Percentiles rank a stretch among this genome's conserved stretches.
phyloP scores from a whole-genome alignment of 164 flowering plant genomes.

The Platanus orientalis region DNA sequence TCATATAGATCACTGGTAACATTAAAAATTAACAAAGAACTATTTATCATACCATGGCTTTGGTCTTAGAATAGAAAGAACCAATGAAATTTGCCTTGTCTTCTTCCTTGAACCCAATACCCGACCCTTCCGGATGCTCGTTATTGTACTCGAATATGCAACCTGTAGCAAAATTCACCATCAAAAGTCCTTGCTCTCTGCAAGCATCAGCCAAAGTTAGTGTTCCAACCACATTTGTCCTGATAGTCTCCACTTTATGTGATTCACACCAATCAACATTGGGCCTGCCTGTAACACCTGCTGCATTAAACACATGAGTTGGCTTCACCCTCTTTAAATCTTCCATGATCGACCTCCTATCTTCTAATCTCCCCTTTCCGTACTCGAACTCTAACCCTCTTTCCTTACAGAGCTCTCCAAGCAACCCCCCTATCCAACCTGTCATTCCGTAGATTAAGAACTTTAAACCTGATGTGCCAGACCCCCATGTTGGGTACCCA shows the following conservation, averaged over 20 bases:
- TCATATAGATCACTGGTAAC: too few species aligned
- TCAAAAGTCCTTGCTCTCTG: constrained; percentile 15
- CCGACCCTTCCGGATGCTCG: constrained; percentile 20
- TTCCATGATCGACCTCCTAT: constrained; percentile 9
- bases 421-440: constrained; percentile 28
- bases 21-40: neutral
- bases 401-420: constrained; percentile 23
- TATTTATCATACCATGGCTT: constrained; percentile 22
- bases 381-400: constrained; percentile 21
- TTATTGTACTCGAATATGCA: constrained; percentile 25
- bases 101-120: constrained; percentile 26
- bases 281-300: constrained; percentile 24
- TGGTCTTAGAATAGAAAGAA: constrained; percentile 31
- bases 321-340: constrained; percentile 22
- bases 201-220: constrained; percentile 26
- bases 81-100: constrained; percentile 28
- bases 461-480: constrained; percentile 2
- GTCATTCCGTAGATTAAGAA: constrained; percentile 26
- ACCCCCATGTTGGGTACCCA: neutral
- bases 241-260: constrained; percentile 24
- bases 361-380: constrained; percentile 21
- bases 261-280: constrained; percentile 30
- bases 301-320: constrained; percentile 27
- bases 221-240: constrained; percentile 24
- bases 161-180: constrained; percentile 26